These are phyloP conservation scores for Podospora sp. DNA, from an alignment of 495 filamentous ascomycete species.

Conservation along the genomic window DNA sequence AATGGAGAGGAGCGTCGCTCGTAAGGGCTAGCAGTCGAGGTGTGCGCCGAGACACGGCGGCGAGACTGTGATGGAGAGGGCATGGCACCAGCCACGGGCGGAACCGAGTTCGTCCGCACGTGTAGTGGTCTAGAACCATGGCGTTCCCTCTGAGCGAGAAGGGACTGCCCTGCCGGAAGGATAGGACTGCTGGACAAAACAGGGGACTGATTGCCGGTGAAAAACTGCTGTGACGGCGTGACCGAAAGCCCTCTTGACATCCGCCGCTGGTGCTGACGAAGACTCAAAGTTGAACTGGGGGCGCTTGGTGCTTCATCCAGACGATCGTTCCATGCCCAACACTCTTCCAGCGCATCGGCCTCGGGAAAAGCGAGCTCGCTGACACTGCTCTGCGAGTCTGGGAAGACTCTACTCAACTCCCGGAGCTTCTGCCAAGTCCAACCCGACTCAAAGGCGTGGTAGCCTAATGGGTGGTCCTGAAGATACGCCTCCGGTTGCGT, in stretches of 20 bases:
- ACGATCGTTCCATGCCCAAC: slow-evolving; percentile 52
- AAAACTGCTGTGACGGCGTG: slow-evolving; percentile 41
- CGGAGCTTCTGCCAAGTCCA: slow-evolving; percentile 67
- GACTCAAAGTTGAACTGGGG: slow-evolving; percentile 37
- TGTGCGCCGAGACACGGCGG: slow-evolving; percentile 42
- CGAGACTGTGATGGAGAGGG: slow-evolving; percentile 41
- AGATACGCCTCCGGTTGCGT: slow-evolving; percentile 68
- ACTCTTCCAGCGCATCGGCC: slow-evolving; percentile 61
- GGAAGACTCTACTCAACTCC: slow-evolving; percentile 58
- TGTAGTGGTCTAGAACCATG: slow-evolving; percentile 45
- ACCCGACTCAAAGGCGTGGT: slow-evolving; percentile 44
- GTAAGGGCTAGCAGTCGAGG: slow-evolving; percentile 22
- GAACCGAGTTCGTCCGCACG: slow-evolving; percentile 53
- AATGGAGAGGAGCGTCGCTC: slow-evolving; percentile 46
- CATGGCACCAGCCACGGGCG: slow-evolving; percentile 32
- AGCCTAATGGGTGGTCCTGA: slow-evolving; percentile 57
- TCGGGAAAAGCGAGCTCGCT: slow-evolving; percentile 52
- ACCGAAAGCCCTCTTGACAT: slow-evolving; percentile 39
- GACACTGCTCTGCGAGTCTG: slow-evolving; percentile 42
- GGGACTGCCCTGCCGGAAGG: slow-evolving; percentile 38
- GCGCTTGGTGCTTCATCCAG: slow-evolving; percentile 53
- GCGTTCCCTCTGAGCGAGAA: slow-evolving; percentile 42
- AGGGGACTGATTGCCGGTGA: slow-evolving; percentile 35
- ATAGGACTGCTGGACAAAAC: slow-evolving; percentile 35
- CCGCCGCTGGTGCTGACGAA: slow-evolving; percentile 42